Base-by-base conservation (phyloP, 2,329 filamentous ascomycete species). In the Sordariomycetes sp. region DNA sequence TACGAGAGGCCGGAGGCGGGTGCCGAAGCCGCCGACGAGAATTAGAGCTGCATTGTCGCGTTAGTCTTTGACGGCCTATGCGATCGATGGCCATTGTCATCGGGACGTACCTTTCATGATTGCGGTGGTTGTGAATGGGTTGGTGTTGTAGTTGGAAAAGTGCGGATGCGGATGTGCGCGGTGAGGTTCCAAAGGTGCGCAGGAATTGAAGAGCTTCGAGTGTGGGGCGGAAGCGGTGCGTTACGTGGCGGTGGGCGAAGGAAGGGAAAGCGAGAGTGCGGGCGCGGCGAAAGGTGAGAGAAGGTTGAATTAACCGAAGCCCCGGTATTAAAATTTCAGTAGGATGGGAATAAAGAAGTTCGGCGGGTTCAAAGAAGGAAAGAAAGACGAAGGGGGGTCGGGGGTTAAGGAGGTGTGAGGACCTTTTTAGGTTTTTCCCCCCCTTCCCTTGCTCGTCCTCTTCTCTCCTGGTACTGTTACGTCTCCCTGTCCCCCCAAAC, bases 1-100 rank as follows among this genome's bases (percentile, higher is more conserved):
- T 86, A 95, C 90, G 70, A 97, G 83, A 79, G 92, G 92, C 71
- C 92, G 89, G 68, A 99, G 87, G 75, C 92, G 91, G 74, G 92
- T 99, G 77, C 92, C 92, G 75, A 96, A 99, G 74, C 92, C 94
- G 77, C 94, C 94, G 75, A 97, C 94, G 71, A 97, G 91, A 86
- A 96, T 96, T 71, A 96, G 87, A 77, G 91, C 90, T 96, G 69
- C 61, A 64, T 17, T 57, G 52, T 54, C 52, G 17, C 57, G 61
- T 65, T 57, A 69, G 64, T 58, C 48, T 15, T n/a, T 28, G 50
- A 13, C 20, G 45, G 45, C 35, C 50, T 34, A 52, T 48, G 51
- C 32, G 13, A 32, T 48, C 35, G 36, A 57, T 55, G 32, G 34
- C 20, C 13, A 24, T 50, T 13, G n/a, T 10, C 20, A 22, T 20